Evolutionary conservation across 106 monocot species (phyloP).

Genomic region (Platanthera zijinensis): DNA sequence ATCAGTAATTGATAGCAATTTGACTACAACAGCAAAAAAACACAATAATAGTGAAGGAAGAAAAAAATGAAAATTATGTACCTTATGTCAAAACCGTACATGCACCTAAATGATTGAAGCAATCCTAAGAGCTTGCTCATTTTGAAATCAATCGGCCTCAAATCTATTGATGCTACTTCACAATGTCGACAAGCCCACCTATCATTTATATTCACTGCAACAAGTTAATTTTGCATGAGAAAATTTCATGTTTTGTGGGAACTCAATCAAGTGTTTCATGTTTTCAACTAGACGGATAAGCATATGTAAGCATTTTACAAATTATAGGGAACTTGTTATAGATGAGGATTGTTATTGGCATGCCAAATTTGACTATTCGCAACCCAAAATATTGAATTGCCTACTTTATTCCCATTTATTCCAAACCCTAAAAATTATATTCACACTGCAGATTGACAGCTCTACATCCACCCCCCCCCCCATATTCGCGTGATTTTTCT

Average conservation of each 20-base stretch:
- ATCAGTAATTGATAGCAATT: too few species aligned
- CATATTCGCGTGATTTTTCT: too few species aligned
- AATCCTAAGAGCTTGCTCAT: conserved; percentile 4
- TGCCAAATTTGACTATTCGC: too few species aligned
- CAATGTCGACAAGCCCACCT: conserved; percentile 9
- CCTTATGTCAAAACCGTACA: conserved; percentile 6
- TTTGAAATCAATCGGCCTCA: conserved; percentile 11
- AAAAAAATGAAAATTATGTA: neutral
- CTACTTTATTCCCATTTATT: too few species aligned
- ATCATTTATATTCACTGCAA: neutral
- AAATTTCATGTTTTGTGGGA: neutral
- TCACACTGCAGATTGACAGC: too few species aligned
- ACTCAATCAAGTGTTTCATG: too few species aligned
- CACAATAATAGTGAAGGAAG: neutral
- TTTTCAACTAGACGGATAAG: neutral
- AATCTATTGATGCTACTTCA: neutral
- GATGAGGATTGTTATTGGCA: neutral
- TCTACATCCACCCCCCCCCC: too few species aligned
- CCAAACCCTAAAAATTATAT: too few species aligned
- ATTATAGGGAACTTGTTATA: neutral
- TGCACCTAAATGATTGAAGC: conserved; percentile 8
- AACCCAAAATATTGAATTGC: too few species aligned
- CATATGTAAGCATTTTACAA: conserved; percentile 3
- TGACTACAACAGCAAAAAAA: too few species aligned
- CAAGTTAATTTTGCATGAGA: neutral